These are phyloP conservation scores for Cercospora janseana DNA, from an alignment of 2,329 filamentous ascomycete species.

Conservation along the genomic window DNA sequence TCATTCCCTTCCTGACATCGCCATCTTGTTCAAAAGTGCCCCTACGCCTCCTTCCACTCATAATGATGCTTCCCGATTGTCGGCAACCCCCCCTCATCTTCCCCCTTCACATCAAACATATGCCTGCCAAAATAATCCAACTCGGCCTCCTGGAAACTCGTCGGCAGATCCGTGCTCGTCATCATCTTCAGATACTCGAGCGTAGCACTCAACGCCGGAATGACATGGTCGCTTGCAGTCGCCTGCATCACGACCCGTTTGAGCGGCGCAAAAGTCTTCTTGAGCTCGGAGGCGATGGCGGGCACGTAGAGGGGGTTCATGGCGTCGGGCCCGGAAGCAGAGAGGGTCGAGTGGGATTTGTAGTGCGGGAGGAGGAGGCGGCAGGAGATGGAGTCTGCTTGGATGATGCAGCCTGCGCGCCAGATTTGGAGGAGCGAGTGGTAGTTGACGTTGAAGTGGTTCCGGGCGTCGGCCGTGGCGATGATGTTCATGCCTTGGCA, in stretches of 20 bases:
- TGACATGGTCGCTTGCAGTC: slow-evolving; percentile 57
- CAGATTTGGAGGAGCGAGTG: slow-evolving; percentile 59
- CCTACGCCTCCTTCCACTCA: slow-evolving; percentile 56
- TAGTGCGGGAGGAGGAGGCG: slow-evolving; percentile 56
- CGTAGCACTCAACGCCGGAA: slow-evolving; percentile 60
- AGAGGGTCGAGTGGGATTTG: slow-evolving; percentile 26
- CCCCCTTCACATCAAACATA: slow-evolving; percentile 60
- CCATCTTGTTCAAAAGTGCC: no score
- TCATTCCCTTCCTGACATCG: no score
- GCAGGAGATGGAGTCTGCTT: slow-evolving; percentile 60
- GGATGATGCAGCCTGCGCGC: slow-evolving; percentile 70
- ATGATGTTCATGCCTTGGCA: slow-evolving; percentile 67
- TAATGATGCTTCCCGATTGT: slow-evolving; percentile 61
- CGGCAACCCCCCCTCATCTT: slow-evolving; percentile 51
- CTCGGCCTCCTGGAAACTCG: slow-evolving; percentile 68
- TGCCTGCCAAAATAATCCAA: slow-evolving; percentile 70
- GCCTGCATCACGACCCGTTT: slow-evolving; percentile 58
- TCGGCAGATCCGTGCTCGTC: slow-evolving; percentile 60
- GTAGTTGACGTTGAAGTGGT: slow-evolving; percentile 60
- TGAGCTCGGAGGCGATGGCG: slow-evolving; percentile 55
- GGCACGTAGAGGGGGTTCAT: slow-evolving; percentile 51
- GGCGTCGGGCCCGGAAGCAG: slow-evolving; percentile 32
- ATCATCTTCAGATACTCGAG: slow-evolving; percentile 68
- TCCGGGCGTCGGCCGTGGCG: slow-evolving; percentile 55
- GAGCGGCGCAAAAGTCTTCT: slow-evolving; percentile 50